Base-by-base conservation (phyloP, 495 filamentous ascomycete genomes). In the Hyaloscypha finlandica region DNA sequence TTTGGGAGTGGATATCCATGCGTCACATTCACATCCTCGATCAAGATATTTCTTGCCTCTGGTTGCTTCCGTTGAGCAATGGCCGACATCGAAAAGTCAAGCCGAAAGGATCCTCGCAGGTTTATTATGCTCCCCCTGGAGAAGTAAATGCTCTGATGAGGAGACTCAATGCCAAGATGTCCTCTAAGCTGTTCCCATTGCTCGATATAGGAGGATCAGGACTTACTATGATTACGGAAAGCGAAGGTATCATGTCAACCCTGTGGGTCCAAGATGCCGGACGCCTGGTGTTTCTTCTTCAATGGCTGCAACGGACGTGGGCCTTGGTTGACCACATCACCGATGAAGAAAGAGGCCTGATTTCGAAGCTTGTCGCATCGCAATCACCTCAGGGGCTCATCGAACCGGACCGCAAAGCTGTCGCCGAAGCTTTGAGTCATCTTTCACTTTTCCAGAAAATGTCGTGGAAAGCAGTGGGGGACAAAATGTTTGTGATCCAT, bases 31-130 rank as follows among this genome's bases (percentile, higher is more conserved):
- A 61, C 5, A 33, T 57, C 25, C 20, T 56, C 8, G 59, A 66
- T 45, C 31, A 22, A 20, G 51, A 64, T 4, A 22, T 74, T 8
- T 63, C 66, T 52, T 30, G 31, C 39, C 63, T 79, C 25, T 79
- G 76, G 76, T 66, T 79, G 9, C 55, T 79, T 32, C 77, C 77
- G 8, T 59, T 72, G 4, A 68, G 53, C 16, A 73, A 68, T 37
- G 57, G 71, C 31, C 59, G 52, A 22, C 66, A 74, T 60, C 72
- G 71, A 29, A 78, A 69, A 59, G 51, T 78, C 29, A 70, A 58
- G 42, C 68, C 56, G 39, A 22, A 32, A 9, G 42, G 39, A 60
- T 35, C 30, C 8, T 68, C 61, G 31, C n/a, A 51, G 20, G 37
- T 63, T 4, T 37, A 39, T 54, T 61, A 65, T 30, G 65, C 69